A percentile compares a stretch with the other conserved stretches of the same genome.
These are phyloP conservation scores for Hypericum androsaemum DNA, from an alignment of 345 rosid species.

Conservation along the genomic window DNA sequence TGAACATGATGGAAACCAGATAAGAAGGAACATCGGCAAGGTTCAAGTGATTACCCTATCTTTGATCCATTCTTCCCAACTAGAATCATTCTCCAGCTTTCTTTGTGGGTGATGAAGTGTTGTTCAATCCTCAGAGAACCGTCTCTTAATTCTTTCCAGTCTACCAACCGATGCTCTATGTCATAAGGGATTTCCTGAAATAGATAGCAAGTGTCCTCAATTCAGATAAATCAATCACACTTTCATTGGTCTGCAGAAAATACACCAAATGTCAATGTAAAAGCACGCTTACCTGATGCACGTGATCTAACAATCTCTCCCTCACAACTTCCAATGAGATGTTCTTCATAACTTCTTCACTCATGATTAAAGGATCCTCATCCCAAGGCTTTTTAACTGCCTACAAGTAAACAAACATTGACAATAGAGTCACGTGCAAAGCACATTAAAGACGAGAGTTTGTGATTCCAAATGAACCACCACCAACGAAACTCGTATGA, in stretches of 20 bases:
- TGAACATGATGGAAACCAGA: constrained; percentile 5
- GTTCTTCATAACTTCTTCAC: constrained; percentile 80
- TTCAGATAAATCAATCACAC: background rate
- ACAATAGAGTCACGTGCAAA: constrained; percentile 12
- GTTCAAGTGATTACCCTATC: constrained; percentile 47
- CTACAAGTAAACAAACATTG: constrained; percentile 31
- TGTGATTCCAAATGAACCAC: too few relatives aligned
- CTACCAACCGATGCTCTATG: constrained; percentile 71
- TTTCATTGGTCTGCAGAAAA: background rate
- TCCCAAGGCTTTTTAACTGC: constrained; percentile 93
- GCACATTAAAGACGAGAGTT: background rate
- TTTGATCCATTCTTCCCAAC: constrained; percentile 83
- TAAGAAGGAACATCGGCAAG: background rate
- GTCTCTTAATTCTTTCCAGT: constrained; percentile 75
- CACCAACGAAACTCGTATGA: too few relatives aligned
- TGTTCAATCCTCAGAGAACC: constrained; percentile 91
- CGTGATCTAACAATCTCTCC: constrained; percentile 73
- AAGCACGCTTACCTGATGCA: constrained; percentile 63
- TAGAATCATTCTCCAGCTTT: constrained; percentile 86
- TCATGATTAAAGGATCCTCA: constrained; percentile 72
- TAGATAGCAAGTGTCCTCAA: constrained; percentile 1
- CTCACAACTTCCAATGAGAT: constrained; percentile 84
- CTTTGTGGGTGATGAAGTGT: constrained; percentile 57
- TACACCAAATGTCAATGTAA: constrained; percentile 1
- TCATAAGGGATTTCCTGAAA: constrained; percentile 76